phyloP scores from a whole-genome alignment of 495 filamentous ascomycete species.

The Tetracladium setigerum region DNA sequence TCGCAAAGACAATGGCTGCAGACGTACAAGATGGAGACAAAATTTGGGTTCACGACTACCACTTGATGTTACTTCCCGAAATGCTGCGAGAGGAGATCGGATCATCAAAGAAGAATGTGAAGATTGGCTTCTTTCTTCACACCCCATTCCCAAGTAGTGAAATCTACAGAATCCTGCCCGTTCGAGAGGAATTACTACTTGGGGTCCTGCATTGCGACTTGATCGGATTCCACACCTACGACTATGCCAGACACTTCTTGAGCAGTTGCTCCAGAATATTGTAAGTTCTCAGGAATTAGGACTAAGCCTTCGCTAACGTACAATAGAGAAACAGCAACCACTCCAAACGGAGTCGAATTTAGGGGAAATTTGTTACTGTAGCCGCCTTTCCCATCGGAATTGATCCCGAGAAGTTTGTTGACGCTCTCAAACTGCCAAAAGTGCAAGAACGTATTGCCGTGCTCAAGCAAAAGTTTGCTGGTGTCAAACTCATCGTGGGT shows the following conservation, averaged over 20 bases:
- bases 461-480: slow-evolving; percentile 75
- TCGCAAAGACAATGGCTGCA: slow-evolving; percentile 69
- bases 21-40: slow-evolving; percentile 71
- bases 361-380: slow-evolving; percentile 65
- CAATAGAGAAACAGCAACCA: slow-evolving; percentile 63
- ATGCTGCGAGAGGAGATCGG: slow-evolving; percentile 74
- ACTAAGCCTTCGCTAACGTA: slow-evolving; percentile 13
- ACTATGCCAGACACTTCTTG: slow-evolving; percentile 85
- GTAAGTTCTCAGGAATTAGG: slow-evolving; percentile 36
- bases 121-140: slow-evolving; percentile 92
- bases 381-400: slow-evolving; percentile 91
- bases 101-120: slow-evolving; percentile 64
- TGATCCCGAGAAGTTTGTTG: slow-evolving; percentile 89
- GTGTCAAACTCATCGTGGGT: slow-evolving; percentile 83
- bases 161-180: slow-evolving; percentile 84
- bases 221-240: slow-evolving; percentile 92
- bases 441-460: slow-evolving; percentile 73
- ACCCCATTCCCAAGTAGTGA: slow-evolving; percentile 92
- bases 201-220: slow-evolving; percentile 80
- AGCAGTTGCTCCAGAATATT: slow-evolving; percentile 78
- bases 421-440: slow-evolving; percentile 70
- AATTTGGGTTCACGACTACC: slow-evolving; percentile 96
- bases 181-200: slow-evolving; percentile 70
- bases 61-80: slow-evolving; percentile 82
- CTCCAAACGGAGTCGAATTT: slow-evolving; percentile 76